These are phyloP conservation scores for Claviceps digitariae DNA, from an alignment of 2,329 filamentous ascomycete species.

Conservation along the genomic window DNA sequence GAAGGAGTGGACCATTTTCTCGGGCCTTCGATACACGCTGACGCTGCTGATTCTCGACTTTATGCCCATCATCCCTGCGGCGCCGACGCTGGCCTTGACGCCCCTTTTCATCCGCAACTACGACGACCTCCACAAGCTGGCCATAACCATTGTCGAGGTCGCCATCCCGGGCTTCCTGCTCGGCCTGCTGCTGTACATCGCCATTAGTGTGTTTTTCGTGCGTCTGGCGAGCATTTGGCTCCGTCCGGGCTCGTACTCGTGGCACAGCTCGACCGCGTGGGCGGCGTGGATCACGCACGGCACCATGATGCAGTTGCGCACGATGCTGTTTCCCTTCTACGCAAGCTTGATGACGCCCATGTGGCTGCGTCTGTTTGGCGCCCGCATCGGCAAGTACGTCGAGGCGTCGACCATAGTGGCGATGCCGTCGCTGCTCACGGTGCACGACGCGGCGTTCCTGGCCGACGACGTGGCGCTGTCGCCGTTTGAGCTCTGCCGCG, in stretches of 20 bases:
- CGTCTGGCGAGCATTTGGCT: conserved; percentile 7
- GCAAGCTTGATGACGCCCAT: conserved; percentile 11
- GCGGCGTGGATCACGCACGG: conserved; percentile 10
- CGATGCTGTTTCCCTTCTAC: conserved; percentile 8
- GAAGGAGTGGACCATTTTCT: background rate
- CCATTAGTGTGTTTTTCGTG: conserved; percentile 1
- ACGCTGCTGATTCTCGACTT: conserved; percentile 7
- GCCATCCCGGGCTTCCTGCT: conserved; percentile 5
- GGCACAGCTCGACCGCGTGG: conserved; percentile 10
- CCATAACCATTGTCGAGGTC: conserved; percentile 3
- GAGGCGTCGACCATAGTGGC: conserved; percentile 10
- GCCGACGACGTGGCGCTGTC: conserved; percentile 11
- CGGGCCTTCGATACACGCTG: conserved; percentile 6
- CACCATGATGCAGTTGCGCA: conserved; percentile 7
- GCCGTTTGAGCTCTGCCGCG: conserved; percentile 8
- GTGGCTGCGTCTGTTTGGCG: conserved; percentile 10
- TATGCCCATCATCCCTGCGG: conserved; percentile 4
- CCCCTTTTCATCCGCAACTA: conserved; percentile 7
- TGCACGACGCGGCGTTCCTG: conserved; percentile 11
- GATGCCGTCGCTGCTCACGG: conserved; percentile 9
- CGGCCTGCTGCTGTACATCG: conserved; percentile 5
- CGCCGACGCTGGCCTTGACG: conserved; percentile 6
- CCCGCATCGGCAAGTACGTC: conserved; percentile 9
- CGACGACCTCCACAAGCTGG: conserved; percentile 5
- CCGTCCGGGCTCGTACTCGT: conserved; percentile 9